Evolutionary conservation across 1,284 basidiomycete species (phyloP), one percentile per base, ranked within the genome.

Genomic region (Pseudozyma hubeiensis): DNA sequence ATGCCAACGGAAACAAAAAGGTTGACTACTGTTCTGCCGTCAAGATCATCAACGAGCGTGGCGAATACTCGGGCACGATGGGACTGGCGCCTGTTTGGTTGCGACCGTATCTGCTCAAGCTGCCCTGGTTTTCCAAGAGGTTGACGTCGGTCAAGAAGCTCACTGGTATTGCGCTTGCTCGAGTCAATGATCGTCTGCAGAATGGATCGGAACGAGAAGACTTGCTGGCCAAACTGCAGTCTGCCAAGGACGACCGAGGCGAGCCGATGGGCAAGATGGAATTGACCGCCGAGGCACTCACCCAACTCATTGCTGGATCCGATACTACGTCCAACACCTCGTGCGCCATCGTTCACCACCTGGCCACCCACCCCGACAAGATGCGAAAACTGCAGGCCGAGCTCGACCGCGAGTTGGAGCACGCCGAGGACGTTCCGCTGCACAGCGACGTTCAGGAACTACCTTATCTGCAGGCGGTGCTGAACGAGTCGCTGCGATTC

Each of bases 21-120:
- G 60, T 64, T 29, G 70, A 88, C 35, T 87, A 90, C 79, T 90
- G 93, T 55, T 91, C 92, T 3, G 94, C 93, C 11, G 90, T 95
- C 47, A 86, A 91, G 81, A 93, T 95, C 71, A 88, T 97, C 58
- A 95, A 96, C 84, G 91, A 91, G 64, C 91, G 94, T 24, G 94
- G 94, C 58, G 93, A 94, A 82, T 94, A 88, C 84, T 91, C 91
- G 3, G 92, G 92, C 48, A 90, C 92, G 0, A 90, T 94, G 87
- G 94, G 93, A 40, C 89, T 90, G 11, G 87, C 94, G 17, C 92
- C 93, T 0, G 87, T 89, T 0, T 89, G 87, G 86, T 59, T 79
- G 24, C 71, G 80, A 3, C 77, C 74, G 11, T 77, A 71, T 45
- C 52, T 73, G 49, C 24, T 77, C 53, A 77, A 70, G 48, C 62